Percentiles rank a stretch among this genome's conserved stretches.
These are phyloP conservation scores for Penicillium polonicum DNA, from an alignment of 2,329 filamentous ascomycete species.

Conservation along the genomic window DNA sequence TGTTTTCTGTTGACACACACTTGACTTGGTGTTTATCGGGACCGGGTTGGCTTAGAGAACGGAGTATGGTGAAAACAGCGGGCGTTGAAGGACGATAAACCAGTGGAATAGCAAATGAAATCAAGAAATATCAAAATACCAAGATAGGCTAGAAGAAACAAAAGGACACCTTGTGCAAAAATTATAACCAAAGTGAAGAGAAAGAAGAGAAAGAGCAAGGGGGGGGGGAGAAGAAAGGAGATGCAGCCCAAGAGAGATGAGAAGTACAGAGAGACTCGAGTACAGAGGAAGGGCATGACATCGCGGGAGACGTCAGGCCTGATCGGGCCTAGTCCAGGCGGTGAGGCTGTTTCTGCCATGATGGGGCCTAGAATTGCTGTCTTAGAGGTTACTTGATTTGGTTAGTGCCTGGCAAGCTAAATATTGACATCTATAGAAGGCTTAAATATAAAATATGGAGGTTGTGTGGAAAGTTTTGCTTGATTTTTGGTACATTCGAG, in stretches of 20 bases:
- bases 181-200: slow-evolving; percentile 8
- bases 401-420: slow-evolving; percentile 6
- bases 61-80: slow-evolving; percentile 20
- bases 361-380: slow-evolving; percentile 15
- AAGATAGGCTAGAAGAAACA: slow-evolving; percentile 6
- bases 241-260: slow-evolving; percentile 20
- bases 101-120: background rate
- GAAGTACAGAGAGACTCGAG: slow-evolving; percentile 20
- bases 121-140: slow-evolving; percentile 10
- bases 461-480: background rate
- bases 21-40: slow-evolving; percentile 10
- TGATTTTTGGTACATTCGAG: background rate
- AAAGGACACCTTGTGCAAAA: slow-evolving; percentile 7
- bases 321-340: slow-evolving; percentile 25
- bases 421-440: background rate
- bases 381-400: slow-evolving; percentile 1
- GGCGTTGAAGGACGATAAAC: slow-evolving; percentile 22
- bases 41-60: slow-evolving; percentile 12
- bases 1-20: background rate
- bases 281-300: slow-evolving; percentile 24
- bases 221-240: slow-evolving; percentile 16
- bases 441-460: background rate
- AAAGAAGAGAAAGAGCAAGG: slow-evolving; percentile 18
- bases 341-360: slow-evolving; percentile 20
- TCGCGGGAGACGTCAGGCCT: slow-evolving; percentile 26